Percentiles rank a stretch among this genome's conserved stretches.
Conservation (phyloP, 2,329 filamentous ascomycete genomes). For the Magnaporthiopsis poae region DNA sequence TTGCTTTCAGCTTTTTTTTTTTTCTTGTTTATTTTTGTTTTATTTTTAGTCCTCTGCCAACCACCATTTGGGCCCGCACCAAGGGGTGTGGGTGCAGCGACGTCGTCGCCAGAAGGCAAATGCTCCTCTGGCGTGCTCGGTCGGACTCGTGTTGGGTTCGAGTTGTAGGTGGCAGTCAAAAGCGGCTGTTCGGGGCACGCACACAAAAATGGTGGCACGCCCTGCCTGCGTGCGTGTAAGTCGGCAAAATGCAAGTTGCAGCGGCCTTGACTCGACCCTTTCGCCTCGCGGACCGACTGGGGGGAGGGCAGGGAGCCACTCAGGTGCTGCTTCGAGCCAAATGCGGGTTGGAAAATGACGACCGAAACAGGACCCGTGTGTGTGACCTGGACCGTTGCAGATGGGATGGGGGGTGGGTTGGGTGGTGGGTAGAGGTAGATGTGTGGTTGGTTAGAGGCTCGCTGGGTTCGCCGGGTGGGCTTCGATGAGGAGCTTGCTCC, state of each 20-base stretch:
- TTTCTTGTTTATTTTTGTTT: background rate
- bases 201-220: background rate
- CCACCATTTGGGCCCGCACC: background rate
- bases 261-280: constrained; percentile 3
- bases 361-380: constrained; percentile 2
- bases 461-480: too few species aligned
- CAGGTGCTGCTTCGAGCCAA: background rate
- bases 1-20: background rate
- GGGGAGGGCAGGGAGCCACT: background rate
- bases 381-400: background rate
- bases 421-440: background rate
- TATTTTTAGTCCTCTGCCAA: background rate
- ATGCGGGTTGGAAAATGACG: background rate
- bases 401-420: background rate
- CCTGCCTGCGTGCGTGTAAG: constrained; percentile 2
- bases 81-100: background rate
- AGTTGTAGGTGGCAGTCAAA: background rate
- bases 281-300: constrained; percentile 4
- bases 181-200: background rate
- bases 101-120: background rate
- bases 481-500: too few species aligned
- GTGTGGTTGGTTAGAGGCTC: too few species aligned
- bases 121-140: background rate
- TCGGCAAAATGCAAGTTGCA: constrained; percentile 6
- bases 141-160: background rate